Percentiles rank a stretch among this genome's conserved stretches.
These are phyloP conservation scores for Ambrosia hybrid DNA, from an alignment of 140 eudicot species.

Conservation along the genomic window DNA sequence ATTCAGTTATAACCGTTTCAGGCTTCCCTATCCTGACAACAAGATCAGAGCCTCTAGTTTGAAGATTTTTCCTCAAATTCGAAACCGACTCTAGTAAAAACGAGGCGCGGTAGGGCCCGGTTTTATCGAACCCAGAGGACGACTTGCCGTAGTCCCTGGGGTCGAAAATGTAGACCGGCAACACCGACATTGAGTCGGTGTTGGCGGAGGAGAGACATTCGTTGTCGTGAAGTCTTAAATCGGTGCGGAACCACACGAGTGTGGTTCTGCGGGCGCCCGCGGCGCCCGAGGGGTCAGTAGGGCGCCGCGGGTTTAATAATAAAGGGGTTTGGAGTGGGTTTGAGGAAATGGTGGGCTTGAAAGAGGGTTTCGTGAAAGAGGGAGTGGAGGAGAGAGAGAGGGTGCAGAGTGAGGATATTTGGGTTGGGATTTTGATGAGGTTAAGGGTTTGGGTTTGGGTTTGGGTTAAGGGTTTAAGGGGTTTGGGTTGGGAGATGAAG, in stretches of 20 bases:
- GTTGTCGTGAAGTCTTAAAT: not conserved
- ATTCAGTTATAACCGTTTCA: not conserved
- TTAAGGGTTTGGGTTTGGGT: not conserved
- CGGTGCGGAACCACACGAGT: constrained; percentile 4
- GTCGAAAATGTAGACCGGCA: constrained; percentile 1
- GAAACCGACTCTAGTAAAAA: not conserved
- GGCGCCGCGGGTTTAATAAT: not conserved
- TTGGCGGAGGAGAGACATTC: not conserved
- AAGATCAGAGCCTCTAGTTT: not conserved
- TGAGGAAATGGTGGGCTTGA: not conserved
- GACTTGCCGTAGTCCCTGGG: not conserved
- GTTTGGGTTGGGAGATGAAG: not conserved
- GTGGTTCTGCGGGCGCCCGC: not conserved
- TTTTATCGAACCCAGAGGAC: not conserved
- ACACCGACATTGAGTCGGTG: not conserved
- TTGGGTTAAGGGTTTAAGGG: not conserved
- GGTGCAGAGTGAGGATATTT: not conserved
- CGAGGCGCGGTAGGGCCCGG: not conserved
- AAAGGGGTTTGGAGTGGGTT: constrained; percentile 4
- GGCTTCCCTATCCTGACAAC: not conserved
- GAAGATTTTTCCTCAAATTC: not conserved
- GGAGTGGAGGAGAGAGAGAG: not conserved
- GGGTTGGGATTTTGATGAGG: not conserved
- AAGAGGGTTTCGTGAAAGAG: not conserved
- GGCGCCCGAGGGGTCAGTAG: not conserved